A percentile compares a stretch with the other conserved stretches of the same genome.
These are phyloP conservation scores for Xylariaceae sp. DNA, from an alignment of 2,329 filamentous ascomycete species.

Conservation along the genomic window DNA sequence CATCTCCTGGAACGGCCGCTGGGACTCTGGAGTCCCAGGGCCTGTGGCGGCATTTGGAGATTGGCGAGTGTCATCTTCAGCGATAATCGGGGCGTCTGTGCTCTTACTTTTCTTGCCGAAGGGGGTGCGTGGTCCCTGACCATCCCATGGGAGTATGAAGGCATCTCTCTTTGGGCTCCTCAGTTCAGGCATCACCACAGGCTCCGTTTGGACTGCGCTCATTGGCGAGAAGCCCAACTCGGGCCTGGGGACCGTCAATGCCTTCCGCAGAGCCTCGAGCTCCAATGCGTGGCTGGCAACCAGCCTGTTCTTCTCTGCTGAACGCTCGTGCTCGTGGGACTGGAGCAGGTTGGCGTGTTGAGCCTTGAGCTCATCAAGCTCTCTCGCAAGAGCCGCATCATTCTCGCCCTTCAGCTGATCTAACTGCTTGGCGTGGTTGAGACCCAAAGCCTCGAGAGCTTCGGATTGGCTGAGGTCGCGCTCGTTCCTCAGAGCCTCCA, in stretches of 20 bases:
- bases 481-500: conserved; percentile 16
- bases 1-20: conserved; percentile 53
- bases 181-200: conserved; percentile 27
- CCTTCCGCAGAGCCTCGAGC: conserved; percentile 22
- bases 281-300: conserved; percentile 20
- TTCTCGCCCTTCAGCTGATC: conserved; percentile 15
- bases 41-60: conserved; percentile 34
- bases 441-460: conserved; percentile 16
- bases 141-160: conserved; percentile 49
- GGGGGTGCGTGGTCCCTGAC: conserved; percentile 31
- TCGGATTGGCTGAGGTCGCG: conserved; percentile 13
- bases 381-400: conserved; percentile 13
- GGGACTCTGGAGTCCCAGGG: conserved; percentile 45
- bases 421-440: conserved; percentile 15
- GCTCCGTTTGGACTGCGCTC: conserved; percentile 38
- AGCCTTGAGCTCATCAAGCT: conserved; percentile 12
- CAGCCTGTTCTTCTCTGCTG: conserved; percentile 20
- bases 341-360: conserved; percentile 17
- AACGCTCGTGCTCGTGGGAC: conserved; percentile 13
- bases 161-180: conserved; percentile 47
- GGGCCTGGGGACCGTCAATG: conserved; percentile 18
- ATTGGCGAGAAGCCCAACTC: conserved; percentile 36
- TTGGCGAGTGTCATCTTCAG: conserved; percentile 58
- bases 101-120: conserved; percentile 37
- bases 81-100: conserved; percentile 41